Evolutionary conservation across 2,329 filamentous ascomycete genomes (phyloP).

Genomic region (Aspergillus chevalieri): DNA sequence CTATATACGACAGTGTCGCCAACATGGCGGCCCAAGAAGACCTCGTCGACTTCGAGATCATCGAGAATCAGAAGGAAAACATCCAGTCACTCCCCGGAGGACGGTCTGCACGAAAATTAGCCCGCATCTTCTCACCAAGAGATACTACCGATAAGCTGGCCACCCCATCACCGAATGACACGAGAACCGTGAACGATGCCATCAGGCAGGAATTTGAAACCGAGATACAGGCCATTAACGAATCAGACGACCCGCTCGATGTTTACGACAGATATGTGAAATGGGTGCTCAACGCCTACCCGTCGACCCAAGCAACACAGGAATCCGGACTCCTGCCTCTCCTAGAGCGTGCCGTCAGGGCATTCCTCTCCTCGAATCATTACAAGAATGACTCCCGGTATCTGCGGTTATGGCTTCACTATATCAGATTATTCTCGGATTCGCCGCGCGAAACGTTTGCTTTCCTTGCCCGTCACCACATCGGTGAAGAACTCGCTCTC

Average conservation of each 20-base stretch:
- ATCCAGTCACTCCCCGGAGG: constrained; percentile 88
- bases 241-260: constrained; percentile 91
- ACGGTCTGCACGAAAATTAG: constrained; percentile 82
- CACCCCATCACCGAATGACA: constrained; percentile 64
- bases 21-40: constrained; percentile 39
- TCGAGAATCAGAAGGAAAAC: constrained; percentile 96
- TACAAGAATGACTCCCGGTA: constrained; percentile 96
- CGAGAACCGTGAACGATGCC: constrained; percentile 69
- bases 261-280: constrained; percentile 94
- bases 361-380: constrained; percentile 75
- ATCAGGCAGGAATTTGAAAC: constrained; percentile 79
- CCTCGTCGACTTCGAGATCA: constrained; percentile 69
- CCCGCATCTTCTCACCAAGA: constrained; percentile 58
- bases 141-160: constrained; percentile 46
- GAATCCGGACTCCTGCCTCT: constrained; percentile 84
- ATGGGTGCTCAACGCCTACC: constrained; percentile 94
- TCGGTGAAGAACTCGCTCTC: constrained; percentile 79
- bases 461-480: constrained; percentile 79
- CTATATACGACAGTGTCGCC: constrained; percentile 45
- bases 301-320: constrained; percentile 83
- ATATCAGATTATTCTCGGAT: constrained; percentile 88
- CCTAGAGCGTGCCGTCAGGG: constrained; percentile 86
- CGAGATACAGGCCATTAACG: constrained; percentile 69
- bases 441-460: constrained; percentile 88
- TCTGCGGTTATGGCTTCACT: constrained; percentile 86